phyloP scores from a whole-genome alignment of 225 moss, liverwort and hornwort species.

The Climacium dendroides region DNA sequence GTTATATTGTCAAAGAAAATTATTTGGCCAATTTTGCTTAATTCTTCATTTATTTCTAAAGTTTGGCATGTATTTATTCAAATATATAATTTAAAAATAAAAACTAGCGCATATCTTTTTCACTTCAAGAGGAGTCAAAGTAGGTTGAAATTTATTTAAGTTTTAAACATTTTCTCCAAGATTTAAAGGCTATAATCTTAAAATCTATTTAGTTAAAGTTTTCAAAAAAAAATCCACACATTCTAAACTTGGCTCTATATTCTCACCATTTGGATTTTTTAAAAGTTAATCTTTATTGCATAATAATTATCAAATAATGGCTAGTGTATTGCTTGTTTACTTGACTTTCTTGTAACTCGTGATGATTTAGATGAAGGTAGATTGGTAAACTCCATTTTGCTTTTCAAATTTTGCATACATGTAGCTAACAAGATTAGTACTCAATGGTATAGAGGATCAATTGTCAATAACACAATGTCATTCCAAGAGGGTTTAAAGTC shows the following conservation, averaged over 20 bases:
- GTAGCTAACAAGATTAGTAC: not conserved
- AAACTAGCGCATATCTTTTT: not conserved
- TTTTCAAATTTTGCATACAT: not conserved
- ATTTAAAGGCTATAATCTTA: not conserved
- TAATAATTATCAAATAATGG: not conserved
- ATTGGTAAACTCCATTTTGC: no score
- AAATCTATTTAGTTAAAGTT: not conserved
- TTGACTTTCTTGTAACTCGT: not conserved
- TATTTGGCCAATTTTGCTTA: fast-evolving
- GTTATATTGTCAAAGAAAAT: not conserved
- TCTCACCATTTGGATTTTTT: fast-evolving
- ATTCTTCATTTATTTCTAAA: not conserved
- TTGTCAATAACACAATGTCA: not conserved
- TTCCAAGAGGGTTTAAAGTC: no score
- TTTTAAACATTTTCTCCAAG: fast-evolving
- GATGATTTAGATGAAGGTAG: no score
- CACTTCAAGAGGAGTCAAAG: fast-evolving
- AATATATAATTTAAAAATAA: no score
- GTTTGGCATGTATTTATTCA: fast-evolving
- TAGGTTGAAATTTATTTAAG: not conserved
- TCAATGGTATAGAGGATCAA: not conserved
- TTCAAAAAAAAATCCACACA: no score
- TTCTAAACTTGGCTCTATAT: not conserved
- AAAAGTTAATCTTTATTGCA: not conserved
- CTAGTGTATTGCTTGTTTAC: not conserved